Evolutionary conservation across 495 filamentous ascomycete species (phyloP).

Genomic region (Opeltia flavorubescens): DNA sequence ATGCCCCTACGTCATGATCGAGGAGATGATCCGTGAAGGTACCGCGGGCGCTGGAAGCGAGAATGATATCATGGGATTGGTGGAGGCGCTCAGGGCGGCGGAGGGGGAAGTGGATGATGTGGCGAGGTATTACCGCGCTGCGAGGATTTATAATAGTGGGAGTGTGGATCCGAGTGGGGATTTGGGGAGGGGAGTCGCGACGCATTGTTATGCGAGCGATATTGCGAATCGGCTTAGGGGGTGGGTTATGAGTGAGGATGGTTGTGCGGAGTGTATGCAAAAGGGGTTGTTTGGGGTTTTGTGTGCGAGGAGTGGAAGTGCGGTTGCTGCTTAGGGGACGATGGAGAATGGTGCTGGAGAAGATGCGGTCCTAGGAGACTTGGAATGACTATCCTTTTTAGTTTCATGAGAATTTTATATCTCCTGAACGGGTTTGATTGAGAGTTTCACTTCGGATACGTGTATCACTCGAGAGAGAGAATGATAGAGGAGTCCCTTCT

Average conservation of each 20-base stretch:
- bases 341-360: too few relatives aligned
- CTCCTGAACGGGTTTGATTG: too few relatives aligned
- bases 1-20: conserved; percentile 30
- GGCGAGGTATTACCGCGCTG: conserved; percentile 33
- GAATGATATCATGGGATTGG: conserved; percentile 24
- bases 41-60: conserved; percentile 21
- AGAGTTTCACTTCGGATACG: too few relatives aligned
- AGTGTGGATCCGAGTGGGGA: conserved; percentile 29
- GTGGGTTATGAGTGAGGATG: conserved; percentile 17
- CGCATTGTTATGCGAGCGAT: conserved; percentile 42
- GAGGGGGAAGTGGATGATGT: conserved; percentile 19
- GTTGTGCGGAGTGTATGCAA: neutral
- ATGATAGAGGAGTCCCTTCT: too few relatives aligned
- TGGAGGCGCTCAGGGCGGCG: conserved; percentile 17
- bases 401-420: too few relatives aligned
- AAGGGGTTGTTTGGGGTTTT: too few relatives aligned
- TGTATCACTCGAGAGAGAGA: too few relatives aligned
- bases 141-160: conserved; percentile 46
- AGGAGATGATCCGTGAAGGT: conserved; percentile 36
- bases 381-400: too few relatives aligned
- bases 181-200: conserved; percentile 35
- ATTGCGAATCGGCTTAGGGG: conserved; percentile 43
- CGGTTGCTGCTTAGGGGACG: too few relatives aligned
- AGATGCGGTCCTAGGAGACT: too few relatives aligned
- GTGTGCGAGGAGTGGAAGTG: too few relatives aligned